Evolutionary conservation across 352 stramenopile species (phyloP), one percentile per base, ranked within the genome.

Genomic region (Thraustochytrium sp.): DNA sequence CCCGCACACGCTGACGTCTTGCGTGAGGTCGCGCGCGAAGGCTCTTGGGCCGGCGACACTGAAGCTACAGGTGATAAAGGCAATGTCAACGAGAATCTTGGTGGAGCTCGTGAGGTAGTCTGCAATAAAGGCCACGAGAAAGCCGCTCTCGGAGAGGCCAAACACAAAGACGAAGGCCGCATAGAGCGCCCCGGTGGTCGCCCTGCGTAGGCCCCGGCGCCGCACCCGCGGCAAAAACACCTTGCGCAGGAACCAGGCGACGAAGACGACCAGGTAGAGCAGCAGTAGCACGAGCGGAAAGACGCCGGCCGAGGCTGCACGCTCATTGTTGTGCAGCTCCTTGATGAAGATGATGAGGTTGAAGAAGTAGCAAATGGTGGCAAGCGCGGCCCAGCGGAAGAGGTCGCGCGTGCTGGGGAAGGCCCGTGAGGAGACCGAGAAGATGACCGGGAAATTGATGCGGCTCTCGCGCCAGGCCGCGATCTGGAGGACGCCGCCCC

Each of bases 371-470:
- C 76, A 18, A 18, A 64, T 26, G n/a, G 29, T 38, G 23, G 42
- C 48, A 16, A 46, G 11, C 4, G 44, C 46, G 26, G 46, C 68
- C 31, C 48, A 48, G 44, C 31, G 44, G 38, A 80, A 80, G 34
- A 80, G 46, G 16, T 44, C 8, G 44, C 31, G 40, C 9, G 68
- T 80, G 26, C 26, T 36, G 23, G 68, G 68, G 49, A 80, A 80
- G 34, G 21, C 11, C 51, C 40, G 11, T 11, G 68, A 72, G 26
- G 44, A n/a, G 34, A 80, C 63, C 26, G 34, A 29, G 26, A 80
- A 80, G 51, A 80, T 80, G 68, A 80, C 46, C 5, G 68, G 68
- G 8, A 80, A 80, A 26, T 80, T 80, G 26, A 80, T 63, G 29
- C 68, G 68, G 18, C 31, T 53, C 31, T 80, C 68, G 18, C 68